Evolutionary conservation across 2,329 filamentous ascomycete genomes (phyloP), one percentile per base, ranked within the genome.

Genomic region (Penicillium sp.): DNA sequence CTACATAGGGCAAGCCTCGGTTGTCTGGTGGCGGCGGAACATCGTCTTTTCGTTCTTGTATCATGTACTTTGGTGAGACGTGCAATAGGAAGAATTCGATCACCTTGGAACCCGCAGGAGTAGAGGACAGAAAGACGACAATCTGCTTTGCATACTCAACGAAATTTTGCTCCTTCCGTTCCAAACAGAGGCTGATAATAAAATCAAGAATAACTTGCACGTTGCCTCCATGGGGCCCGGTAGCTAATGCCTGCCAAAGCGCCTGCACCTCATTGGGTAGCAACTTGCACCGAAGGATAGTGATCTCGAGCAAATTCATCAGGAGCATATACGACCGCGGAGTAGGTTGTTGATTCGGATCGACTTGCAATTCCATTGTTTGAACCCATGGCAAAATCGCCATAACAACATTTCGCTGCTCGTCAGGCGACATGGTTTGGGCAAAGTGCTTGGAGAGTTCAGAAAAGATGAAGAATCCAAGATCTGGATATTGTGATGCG

Each of bases 81-180:
- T 97, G 91, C 73, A 95, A 81, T 26, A 97, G 78, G 55, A 99
- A 80, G 64, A 97, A 97, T 62, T 99, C 94, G 11, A 99, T 87
- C 3, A 99, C 92, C 66, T 96, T 95, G 48, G 90, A 87, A 0
- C 92, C 92, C 1, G 92, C 86, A 68, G 74, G 88, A 67, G 83
- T 96, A 62, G 90, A 94, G 0, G 94, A 95, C 5, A 99, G 73
- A 70, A 97, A 97, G 0, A 99, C 95, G 16, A 97, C 91, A 52
- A 99, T 94, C 71, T 99, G 94, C 76, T 97, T 99, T 5, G 93
- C 93, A 68, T 95, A 96, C 64, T 97, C 91, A 55, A 99, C 93
- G 71, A 97, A 99, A 65, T 97, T 97, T 66, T 99, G 94, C 71
- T 99, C 95, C 49, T 93, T 86, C 30, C 93, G 86, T 66, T 99